Evolutionary conservation across 2,329 filamentous ascomycete species (phyloP).

Genomic region (Cyphellophora europaea): DNA sequence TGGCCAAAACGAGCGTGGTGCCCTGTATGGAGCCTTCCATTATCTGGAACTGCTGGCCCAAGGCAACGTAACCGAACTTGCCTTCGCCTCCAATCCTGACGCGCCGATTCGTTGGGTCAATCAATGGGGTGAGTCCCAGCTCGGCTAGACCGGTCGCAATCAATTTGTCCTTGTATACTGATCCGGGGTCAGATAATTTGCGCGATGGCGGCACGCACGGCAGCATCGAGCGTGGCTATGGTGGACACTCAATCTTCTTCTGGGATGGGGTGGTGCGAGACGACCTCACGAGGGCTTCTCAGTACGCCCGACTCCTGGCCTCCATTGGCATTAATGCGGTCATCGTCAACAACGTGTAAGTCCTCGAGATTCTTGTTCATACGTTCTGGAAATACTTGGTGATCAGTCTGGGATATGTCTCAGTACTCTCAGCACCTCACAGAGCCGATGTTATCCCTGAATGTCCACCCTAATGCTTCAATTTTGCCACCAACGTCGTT

Average conservation of each 20-base stretch:
- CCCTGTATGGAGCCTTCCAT: conserved; percentile 60
- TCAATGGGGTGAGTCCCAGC: too few relatives aligned
- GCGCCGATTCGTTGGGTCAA: conserved; percentile 61
- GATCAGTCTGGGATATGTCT: too few relatives aligned
- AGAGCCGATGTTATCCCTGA: too few relatives aligned
- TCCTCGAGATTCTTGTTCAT: too few relatives aligned
- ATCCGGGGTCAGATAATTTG: too few relatives aligned
- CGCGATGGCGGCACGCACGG: conserved; percentile 33
- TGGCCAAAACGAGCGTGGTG: conserved; percentile 57
- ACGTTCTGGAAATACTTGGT: too few relatives aligned
- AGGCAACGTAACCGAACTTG: conserved; percentile 41
- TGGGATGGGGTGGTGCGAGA: conserved; percentile 44
- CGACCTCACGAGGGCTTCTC: conserved; percentile 49
- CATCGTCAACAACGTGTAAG: conserved; percentile 65
- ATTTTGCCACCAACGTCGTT: too few relatives aligned
- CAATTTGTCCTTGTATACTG: too few relatives aligned
- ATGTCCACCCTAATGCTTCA: too few relatives aligned
- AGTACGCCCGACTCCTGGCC: conserved; percentile 58
- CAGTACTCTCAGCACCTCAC: too few relatives aligned
- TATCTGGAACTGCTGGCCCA: conserved; percentile 58
- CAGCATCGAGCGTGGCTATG: conserved; percentile 60
- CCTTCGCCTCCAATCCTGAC: conserved; percentile 46
- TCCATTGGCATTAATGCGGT: conserved; percentile 59
- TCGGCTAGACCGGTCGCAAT: too few relatives aligned
- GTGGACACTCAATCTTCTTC: conserved; percentile 61